Evolutionary conservation across 2,329 filamentous ascomycete genomes (phyloP), one percentile per base, ranked within the genome.

Genomic region (Fusarium sp.): DNA sequence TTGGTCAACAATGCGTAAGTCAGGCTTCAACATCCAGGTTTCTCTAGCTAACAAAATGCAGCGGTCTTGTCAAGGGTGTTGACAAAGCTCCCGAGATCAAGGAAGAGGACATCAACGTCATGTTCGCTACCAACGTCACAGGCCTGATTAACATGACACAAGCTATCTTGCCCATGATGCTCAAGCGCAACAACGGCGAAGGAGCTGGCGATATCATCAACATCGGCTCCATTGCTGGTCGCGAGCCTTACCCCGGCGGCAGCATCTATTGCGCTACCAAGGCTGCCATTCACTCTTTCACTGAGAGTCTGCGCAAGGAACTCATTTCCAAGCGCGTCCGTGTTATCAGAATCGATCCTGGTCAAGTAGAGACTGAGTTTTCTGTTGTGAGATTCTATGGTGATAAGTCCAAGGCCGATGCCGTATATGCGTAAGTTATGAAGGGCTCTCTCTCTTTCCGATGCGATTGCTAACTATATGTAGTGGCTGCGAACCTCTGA

Each of bases 131-230:
- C 59, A 99, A 99, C 78, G 94, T 98, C 51, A 96, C 92, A 3
- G 96, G 95, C 21, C 85, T 99, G 30, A 97, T 99, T 83, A 93
- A 95, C 84, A 93, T 98, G 92, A 98, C 95, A 0, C 96, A 99
- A 84, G 93, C 93, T 32, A 84, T 97, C 43, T 80, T 98, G 14
- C 89, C 92, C 37, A 89, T 93, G 75, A 96, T 95, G 86, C 90
- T 93, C 81, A 85, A 88, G 75, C 92, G 87, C 80, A 88, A 82
- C 78, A 86, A 94, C 58, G 91, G 92, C 57, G 71, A 75, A 4
- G 94, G 93, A 59, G 83, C 87, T 23, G 95, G 95, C 72, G 95
- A 98, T 78, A 94, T 99, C 78, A 97, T 99, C 83, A 98, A 97
- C 78, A 83, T 97, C 76, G 94, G 94, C 61, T 94, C 90, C 68